Percentiles rank a stretch among this genome's conserved stretches.
These are phyloP conservation scores for Backusella liffmaniae DNA, from an alignment of 192 early-diverging fungal species.

Conservation along the genomic window DNA sequence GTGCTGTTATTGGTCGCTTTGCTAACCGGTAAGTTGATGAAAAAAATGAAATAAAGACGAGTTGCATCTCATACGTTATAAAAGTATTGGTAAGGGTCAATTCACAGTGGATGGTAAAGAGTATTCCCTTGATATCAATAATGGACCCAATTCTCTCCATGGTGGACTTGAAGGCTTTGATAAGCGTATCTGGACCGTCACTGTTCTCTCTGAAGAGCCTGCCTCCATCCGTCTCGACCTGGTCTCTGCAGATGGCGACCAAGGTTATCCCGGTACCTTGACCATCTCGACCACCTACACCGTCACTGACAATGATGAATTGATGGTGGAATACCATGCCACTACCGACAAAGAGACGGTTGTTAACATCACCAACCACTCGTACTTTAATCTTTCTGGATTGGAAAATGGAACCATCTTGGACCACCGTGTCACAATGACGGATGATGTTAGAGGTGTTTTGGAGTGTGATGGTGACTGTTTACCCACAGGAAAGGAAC, in stretches of 20 bases:
- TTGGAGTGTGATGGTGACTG: conserved; percentile 54
- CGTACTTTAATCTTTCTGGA: conserved; percentile 88
- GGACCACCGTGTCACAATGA: conserved; percentile 54
- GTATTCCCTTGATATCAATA: conserved; percentile 62
- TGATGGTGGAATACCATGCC: conserved; percentile 52
- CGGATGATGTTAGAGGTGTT: conserved; percentile 45
- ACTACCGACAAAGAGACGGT: conserved; percentile 52
- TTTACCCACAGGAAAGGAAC: conserved; percentile 71
- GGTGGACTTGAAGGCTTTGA: conserved; percentile 78
- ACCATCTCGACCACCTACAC: conserved; percentile 59
- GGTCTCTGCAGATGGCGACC: conserved; percentile 68
- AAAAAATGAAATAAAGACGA: neutral
- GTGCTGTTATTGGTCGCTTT: conserved; percentile 70
- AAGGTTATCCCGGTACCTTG: conserved; percentile 78
- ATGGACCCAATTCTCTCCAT: conserved; percentile 80
- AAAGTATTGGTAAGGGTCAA: conserved; percentile 57
- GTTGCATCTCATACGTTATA: neutral
- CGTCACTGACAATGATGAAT: conserved; percentile 48
- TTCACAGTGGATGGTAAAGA: conserved; percentile 61
- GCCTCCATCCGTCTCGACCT: conserved; percentile 56
- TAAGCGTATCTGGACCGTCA: conserved; percentile 58
- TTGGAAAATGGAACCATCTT: conserved; percentile 45
- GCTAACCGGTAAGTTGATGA: conserved; percentile 60
- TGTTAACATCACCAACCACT: conserved; percentile 82
- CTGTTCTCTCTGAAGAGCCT: conserved; percentile 40